Percentiles rank a stretch among this genome's conserved stretches.
Conservation (phyloP, 495 filamentous ascomycete genomes). For the Annulohypoxylon stygium region DNA sequence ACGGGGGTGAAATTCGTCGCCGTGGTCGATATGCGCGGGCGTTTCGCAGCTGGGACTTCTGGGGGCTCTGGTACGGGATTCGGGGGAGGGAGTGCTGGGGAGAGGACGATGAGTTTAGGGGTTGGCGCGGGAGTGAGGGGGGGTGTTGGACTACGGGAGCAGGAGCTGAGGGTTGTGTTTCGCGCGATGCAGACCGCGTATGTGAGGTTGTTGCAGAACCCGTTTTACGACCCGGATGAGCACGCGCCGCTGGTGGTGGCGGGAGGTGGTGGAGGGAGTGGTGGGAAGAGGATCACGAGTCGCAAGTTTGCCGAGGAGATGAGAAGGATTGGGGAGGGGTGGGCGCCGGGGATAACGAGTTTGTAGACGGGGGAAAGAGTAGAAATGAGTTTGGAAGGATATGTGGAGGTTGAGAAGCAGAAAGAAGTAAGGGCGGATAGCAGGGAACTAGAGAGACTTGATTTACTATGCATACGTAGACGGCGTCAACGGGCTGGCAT, state of each 20-base stretch:
- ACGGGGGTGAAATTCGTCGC: slow-evolving; percentile 91
- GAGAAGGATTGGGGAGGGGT: slow-evolving; percentile 81
- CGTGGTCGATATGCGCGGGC: slow-evolving; percentile 86
- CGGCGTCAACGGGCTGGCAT: slow-evolving; percentile 39
- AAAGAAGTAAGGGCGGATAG: background rate
- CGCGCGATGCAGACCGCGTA: slow-evolving; percentile 91
- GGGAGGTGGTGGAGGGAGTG: slow-evolving; percentile 53
- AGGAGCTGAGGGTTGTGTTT: slow-evolving; percentile 89
- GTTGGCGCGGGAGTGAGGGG: slow-evolving; percentile 28
- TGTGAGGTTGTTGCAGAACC: slow-evolving; percentile 89
- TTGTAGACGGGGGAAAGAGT: slow-evolving; percentile 44
- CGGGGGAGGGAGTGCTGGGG: slow-evolving; percentile 43
- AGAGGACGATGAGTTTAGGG: slow-evolving; percentile 6
- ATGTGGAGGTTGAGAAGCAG: slow-evolving; percentile 40
- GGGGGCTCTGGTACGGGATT: background rate
- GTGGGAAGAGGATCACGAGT: slow-evolving; percentile 80
- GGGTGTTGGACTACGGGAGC: slow-evolving; percentile 64
- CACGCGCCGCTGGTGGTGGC: slow-evolving; percentile 65
- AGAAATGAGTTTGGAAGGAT: slow-evolving; percentile 29
- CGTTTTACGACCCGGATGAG: slow-evolving; percentile 93
- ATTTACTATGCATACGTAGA: slow-evolving; percentile 20
- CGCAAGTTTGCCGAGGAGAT: slow-evolving; percentile 85
- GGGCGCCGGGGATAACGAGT: slow-evolving; percentile 68
- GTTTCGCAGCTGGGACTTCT: slow-evolving; percentile 45
- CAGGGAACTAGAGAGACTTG: background rate